Evolutionary conservation across 2,329 filamentous ascomycete genomes (phyloP), one percentile per base, ranked within the genome.

Genomic region (Coniochaeta sp.): DNA sequence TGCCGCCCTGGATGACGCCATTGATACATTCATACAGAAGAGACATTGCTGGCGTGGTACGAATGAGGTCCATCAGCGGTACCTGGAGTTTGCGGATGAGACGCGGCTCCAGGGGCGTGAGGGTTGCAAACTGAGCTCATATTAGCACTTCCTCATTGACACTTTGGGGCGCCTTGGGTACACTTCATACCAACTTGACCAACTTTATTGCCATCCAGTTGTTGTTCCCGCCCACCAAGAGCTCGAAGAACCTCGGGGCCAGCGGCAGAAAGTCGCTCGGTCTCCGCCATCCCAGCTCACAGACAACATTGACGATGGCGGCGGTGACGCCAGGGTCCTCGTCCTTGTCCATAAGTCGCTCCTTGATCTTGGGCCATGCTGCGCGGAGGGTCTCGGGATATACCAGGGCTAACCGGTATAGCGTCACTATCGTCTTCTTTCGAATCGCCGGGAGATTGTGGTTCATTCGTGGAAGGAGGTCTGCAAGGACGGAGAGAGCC

Each of bases 151-250:
- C 47, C 22, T 8, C 28, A 3, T 17, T 2, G 10, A 40, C 2
- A 47, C 2, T 28, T 30, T 19, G 16, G 24, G n/a, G 22, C 24
- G 24, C 14, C 5, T 5, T n/a, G 47, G 24, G 22, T 28, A 30
- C 3, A 38, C 2, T 30, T 16, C 30, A 36, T 73, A 93, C 91
- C 64, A 99, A 82, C 76, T 99, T 99, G 73, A 99, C 98, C 63
- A 99, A 85, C 73, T 99, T 99, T 72, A 99, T 99, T 61, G 93
- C 93, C 93, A 99, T 98, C 95, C 95, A 99, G 74, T 99, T 99
- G 74, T 99, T 98, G 40, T 89, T 89, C 60, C 92, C 89, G 62
- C 96, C 89, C 14, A 97, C 93, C 28, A 99, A 79, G 19, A 99
- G 81, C 70, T 97, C 93, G 68, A 98, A 99, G 28, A 99, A 76